Conservation (phyloP, 2,329 filamentous ascomycete species). For the Aspergillus latus region DNA sequence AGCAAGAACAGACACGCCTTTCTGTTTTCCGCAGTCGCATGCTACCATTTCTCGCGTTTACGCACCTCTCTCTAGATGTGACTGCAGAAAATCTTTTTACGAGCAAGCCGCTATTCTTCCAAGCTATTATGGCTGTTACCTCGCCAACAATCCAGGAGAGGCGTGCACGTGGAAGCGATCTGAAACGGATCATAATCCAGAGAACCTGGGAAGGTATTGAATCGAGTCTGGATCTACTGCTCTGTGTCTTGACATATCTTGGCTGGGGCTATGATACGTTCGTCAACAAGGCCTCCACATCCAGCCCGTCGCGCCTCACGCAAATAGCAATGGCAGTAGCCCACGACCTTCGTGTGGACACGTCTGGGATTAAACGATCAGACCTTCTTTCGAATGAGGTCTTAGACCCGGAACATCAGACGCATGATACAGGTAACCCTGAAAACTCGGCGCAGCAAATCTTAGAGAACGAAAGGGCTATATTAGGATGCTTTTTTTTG, state of each 20-base stretch:
- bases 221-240: not conserved
- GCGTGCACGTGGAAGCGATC: not conserved
- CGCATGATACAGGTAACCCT: not conserved
- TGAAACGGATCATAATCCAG: not conserved
- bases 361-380: not conserved
- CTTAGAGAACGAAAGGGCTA: not conserved
- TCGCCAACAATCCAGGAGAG: not conserved
- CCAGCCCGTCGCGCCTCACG: not conserved
- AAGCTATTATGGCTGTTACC: slow-evolving; percentile 4
- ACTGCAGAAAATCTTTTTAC: not conserved
- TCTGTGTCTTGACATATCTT: not conserved
- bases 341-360: not conserved
- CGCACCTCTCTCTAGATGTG: not conserved
- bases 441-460: not conserved
- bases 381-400: not conserved
- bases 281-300: not conserved
- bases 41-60: not conserved
- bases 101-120: not conserved
- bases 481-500: not conserved
- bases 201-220: not conserved
- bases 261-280: slow-evolving; percentile 1
- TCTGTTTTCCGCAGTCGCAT: not conserved
- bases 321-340: slow-evolving; percentile 1
- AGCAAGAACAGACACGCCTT: not conserved
- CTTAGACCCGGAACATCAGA: not conserved